Evolutionary conservation across 1,284 basidiomycete species (phyloP), one percentile per base, ranked within the genome.

Genomic region (Cryptococcus amylolentus): DNA sequence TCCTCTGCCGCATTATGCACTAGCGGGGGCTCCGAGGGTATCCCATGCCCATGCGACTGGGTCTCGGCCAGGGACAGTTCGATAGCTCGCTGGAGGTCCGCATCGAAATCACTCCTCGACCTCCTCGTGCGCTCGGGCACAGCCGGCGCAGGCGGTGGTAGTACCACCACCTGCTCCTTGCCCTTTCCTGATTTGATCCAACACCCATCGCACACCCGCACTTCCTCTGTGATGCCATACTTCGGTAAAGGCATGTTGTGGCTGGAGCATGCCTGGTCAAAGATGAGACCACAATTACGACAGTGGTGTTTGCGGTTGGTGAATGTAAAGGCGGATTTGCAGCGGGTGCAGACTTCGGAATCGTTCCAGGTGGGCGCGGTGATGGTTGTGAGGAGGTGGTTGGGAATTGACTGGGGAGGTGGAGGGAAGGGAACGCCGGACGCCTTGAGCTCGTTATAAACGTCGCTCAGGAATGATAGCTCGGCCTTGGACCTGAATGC

Each of bases 271-370:
- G 86, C 83, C 60, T 95, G 91, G 77, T 97, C 94, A 71, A 97
- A 98, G 18, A 98, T 91, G 69, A 89, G 87, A 9, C 96, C 96
- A 76, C 96, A 99, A 76, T 98, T 98, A 8, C 96, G 85, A 75
- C 96, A 99, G 74, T 99, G 96, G 72, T 98, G 96, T 74, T 98
- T 98, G 57, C 96, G 86, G 72, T 97, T 98, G 42, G 94, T 97
- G 68, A 97, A 95, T 1, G 88, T 87, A 78, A 99, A 99, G 0
- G 89, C 77, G 0, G 89, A 87, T 20, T 96, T 84, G 76, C 96
- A 99, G 26, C 93, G 86, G 64, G 96, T 84, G 77, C 96, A 99
- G 13, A 94, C 87, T 37, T 95, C 89, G 1, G 91, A 91, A 73
- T 98, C 95, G 45, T 91, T 88, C 95, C 95, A 98, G 68, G 95